These are phyloP conservation scores for Aspergillus funiculosus DNA, from an alignment of 495 filamentous ascomycete genomes.

Conservation along the genomic window DNA sequence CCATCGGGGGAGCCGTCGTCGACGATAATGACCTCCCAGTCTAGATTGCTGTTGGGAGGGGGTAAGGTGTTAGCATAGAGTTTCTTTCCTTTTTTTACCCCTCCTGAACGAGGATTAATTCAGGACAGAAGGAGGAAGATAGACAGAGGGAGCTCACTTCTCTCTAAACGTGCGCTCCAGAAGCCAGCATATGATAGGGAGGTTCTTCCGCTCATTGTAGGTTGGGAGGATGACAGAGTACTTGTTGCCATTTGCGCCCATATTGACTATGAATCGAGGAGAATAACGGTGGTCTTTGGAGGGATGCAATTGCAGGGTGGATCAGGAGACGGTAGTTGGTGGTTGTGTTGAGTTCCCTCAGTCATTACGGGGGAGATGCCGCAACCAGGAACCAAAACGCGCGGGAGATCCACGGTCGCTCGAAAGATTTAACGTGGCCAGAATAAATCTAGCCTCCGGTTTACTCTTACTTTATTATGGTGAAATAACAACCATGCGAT, in stretches of 20 bases:
- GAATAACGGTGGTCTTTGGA: not conserved
- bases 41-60: conserved; percentile 61
- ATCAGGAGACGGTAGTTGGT: not conserved
- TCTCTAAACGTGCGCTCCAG: conserved; percentile 85
- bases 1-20: conserved; percentile 97
- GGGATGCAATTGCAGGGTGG: conserved; percentile 1
- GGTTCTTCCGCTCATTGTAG: conserved; percentile 95
- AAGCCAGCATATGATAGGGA: conserved; percentile 92
- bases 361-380: not conserved
- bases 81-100: not conserved
- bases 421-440: conserved; percentile 14
- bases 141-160: conserved; percentile 36
- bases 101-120: not conserved
- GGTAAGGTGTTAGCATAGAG: not conserved
- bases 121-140: not conserved
- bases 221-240: conserved; percentile 97
- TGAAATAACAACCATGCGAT: conserved; percentile 3
- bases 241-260: conserved; percentile 56
- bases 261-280: conserved; percentile 20
- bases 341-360: not conserved
- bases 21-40: conserved; percentile 96
- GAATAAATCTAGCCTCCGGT: not conserved
- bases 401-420: conserved; percentile 14
- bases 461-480: not conserved
- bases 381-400: not conserved